These are phyloP conservation scores for Ogataea saltuana DNA, from an alignment of 805 yeast species.

Conservation along the genomic window DNA sequence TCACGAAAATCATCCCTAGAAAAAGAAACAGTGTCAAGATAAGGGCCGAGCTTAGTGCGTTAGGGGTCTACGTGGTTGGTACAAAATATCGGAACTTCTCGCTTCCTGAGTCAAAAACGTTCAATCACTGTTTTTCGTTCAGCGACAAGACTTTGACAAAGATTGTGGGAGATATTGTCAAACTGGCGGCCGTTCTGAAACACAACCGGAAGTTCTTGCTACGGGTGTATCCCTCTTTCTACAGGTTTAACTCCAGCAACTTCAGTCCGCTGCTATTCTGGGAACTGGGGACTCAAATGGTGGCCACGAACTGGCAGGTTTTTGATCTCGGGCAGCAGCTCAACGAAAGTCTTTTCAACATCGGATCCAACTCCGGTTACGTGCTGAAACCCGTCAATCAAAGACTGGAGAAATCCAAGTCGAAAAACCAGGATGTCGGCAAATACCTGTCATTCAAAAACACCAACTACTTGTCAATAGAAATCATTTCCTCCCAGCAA, in stretches of 20 bases:
- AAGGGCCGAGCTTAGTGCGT: conserved; percentile 47
- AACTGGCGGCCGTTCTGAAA: conserved; percentile 57
- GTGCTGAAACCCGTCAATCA: conserved; percentile 63
- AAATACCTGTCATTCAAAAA: conserved; percentile 24
- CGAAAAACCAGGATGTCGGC: conserved; percentile 17
- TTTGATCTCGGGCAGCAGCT: conserved; percentile 87
- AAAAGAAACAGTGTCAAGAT: conserved; percentile 29
- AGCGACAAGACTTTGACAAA: conserved; percentile 69
- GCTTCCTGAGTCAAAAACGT: conserved; percentile 78
- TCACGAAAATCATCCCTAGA: conserved; percentile 26
- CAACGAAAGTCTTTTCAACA: conserved; percentile 77
- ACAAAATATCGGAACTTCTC: conserved; percentile 79
- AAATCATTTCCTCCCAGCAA: conserved; percentile 79
- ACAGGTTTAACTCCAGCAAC: conserved; percentile 75
- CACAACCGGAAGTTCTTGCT: conserved; percentile 76
- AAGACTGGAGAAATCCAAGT: conserved; percentile 19
- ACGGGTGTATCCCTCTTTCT: conserved; percentile 86
- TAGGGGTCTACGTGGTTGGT: conserved; percentile 78
- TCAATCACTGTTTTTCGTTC: conserved; percentile 83
- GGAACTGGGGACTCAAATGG: conserved; percentile 89
- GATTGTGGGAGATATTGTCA: conserved; percentile 62
- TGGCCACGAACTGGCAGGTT: conserved; percentile 96
- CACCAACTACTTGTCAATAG: conserved; percentile 38
- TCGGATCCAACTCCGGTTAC: conserved; percentile 66
- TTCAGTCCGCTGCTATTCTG: conserved; percentile 80